Evolutionary conservation across 305 asterid species (phyloP), one percentile per base, ranked within the genome.

Genomic region (Fraxinus greggii): DNA sequence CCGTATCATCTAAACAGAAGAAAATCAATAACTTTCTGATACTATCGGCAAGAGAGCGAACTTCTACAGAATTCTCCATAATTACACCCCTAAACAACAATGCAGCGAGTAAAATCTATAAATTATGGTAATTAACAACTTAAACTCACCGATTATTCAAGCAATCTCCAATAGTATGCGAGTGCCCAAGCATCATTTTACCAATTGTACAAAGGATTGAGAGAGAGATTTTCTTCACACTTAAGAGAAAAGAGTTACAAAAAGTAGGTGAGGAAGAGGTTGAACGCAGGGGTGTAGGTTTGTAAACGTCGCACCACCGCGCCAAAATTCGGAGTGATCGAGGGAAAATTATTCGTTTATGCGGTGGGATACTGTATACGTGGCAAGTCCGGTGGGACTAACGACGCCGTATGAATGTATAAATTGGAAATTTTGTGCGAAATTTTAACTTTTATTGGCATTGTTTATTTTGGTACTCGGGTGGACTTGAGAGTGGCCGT

Each of bases 221-320:
- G 84, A 28, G 63, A 48, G 79, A 38, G 48, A 38, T 1, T 38
- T 40, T 10, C 51, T 40, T 40, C 51, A 2, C 15, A 40, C 13
- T 7, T 38, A 10, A 9, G 4, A 40, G 15, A 1, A 38, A 9
- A 38, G 48, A 38, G 48, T 38, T 38, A 38, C 13, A 40, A 42
- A 42, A 5, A 42, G 54, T 42, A 12, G 54, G 13, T 42, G 15
- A 42, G 12, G 54, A 42, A 12, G 81, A 81, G 81, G 13, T 38
- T 38, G 3, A 8, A 38, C 0, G 45, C 3, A 38, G 45, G 45
- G 83, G 78, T 76, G 86, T 82, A 72, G 87, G 85, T 56, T 86
- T 77, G 82, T 54, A 86, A 89, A 82, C 83, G 82, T 80, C 83
- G 88, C 88, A 83, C 81, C 45, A 77, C 84, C 84, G 69, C 79